Conservation (phyloP, 345 rosid genomes). For the Cardamine resedifolia region DNA sequence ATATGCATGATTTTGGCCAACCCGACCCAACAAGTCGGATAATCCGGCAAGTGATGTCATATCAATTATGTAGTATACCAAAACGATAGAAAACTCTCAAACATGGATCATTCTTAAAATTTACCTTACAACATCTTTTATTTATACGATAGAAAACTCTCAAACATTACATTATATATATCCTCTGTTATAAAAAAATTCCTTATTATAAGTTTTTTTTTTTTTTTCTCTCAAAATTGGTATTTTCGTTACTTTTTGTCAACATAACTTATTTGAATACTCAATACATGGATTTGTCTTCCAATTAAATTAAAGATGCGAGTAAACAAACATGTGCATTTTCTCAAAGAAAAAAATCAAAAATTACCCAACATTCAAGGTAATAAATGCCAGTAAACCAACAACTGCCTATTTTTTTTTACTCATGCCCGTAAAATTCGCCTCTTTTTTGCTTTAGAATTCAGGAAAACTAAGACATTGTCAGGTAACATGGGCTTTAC, state of each 20-base stretch:
- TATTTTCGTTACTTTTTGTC: not conserved
- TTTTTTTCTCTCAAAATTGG: not conserved
- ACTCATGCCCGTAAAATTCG: not conserved
- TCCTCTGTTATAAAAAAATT: not conserved
- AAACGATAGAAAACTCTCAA: not conserved
- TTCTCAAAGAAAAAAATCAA: too few species aligned
- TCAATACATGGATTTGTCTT: not conserved
- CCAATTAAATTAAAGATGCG: not conserved
- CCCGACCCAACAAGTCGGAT: not conserved
- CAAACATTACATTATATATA: not conserved
- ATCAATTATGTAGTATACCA: not conserved
- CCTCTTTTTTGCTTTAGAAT: not conserved
- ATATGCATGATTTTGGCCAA: not conserved
- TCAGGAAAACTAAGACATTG: slow-evolving; percentile 1
- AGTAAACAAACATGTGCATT: too few species aligned
- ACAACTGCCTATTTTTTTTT: not conserved
- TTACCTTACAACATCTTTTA: not conserved
- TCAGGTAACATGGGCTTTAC: not conserved
- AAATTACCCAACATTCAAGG: not conserved
- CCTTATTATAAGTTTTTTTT: too few species aligned
- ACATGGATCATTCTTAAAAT: not conserved
- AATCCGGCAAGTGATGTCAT: not conserved
- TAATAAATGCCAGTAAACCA: slow-evolving; percentile 5
- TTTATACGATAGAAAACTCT: not conserved
- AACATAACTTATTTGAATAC: too few species aligned